Percentiles rank a stretch among this genome's conserved stretches.
Conservation (phyloP, 208 protist genomes). For the Trichomonas gallinae region DNA sequence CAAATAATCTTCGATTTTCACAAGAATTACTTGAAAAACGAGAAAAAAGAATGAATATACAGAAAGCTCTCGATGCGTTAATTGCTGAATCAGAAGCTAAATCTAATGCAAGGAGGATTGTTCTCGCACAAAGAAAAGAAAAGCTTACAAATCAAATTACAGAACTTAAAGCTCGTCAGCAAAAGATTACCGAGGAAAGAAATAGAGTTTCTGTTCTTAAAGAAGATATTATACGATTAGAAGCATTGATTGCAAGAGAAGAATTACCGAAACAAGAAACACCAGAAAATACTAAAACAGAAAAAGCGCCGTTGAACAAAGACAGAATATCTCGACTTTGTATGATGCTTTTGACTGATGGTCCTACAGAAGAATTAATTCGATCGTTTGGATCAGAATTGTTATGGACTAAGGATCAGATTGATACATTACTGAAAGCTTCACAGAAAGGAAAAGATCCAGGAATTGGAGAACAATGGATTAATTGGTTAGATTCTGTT, state of each 20-base stretch:
- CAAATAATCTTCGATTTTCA: neutral
- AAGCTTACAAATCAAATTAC: neutral
- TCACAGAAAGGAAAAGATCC: neutral
- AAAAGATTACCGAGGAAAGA: neutral
- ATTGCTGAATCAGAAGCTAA: neutral
- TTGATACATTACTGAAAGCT: neutral
- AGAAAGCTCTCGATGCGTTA: neutral
- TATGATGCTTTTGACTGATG: neutral
- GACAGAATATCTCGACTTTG: neutral
- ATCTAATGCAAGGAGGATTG: neutral
- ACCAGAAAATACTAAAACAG: neutral
- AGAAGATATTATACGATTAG: neutral
- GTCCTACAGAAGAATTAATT: neutral
- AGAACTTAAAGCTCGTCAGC: neutral
- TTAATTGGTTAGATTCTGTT: neutral
- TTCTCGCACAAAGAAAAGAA: neutral
- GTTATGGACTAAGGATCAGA: neutral
- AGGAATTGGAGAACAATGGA: neutral
- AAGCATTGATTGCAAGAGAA: neutral
- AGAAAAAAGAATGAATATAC: neutral
- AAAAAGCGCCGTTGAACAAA: neutral
- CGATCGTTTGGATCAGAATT: neutral
- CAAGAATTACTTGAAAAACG: neutral
- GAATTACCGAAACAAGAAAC: neutral
- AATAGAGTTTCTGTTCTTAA: neutral